A percentile compares a stretch with the other conserved stretches of the same genome.
Conservation (phyloP, 345 rosid species). For the Geranium brycei region DNA sequence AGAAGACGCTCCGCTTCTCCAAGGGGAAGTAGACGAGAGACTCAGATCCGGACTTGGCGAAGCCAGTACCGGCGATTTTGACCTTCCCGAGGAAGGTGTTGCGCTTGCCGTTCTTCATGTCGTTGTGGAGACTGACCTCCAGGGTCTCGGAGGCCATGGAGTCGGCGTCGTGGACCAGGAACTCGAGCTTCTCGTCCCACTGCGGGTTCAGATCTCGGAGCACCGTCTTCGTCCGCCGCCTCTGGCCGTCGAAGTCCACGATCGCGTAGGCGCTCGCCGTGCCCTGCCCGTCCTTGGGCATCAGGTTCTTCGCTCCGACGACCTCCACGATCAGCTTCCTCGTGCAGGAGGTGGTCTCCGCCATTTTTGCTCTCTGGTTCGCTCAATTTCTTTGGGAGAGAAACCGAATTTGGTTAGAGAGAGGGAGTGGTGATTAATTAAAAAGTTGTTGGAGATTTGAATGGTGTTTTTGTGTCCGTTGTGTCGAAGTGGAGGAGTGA, state of each 20-base stretch:
- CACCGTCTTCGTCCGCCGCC: slow-evolving; percentile 69
- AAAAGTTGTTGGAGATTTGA: slow-evolving; percentile 4
- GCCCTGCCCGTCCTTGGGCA: slow-evolving; percentile 94
- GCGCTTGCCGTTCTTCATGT: slow-evolving; percentile 55
- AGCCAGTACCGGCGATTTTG: slow-evolving; percentile 47
- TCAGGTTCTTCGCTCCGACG: slow-evolving; percentile 62
- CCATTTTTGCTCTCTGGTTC: slow-evolving; percentile 25
- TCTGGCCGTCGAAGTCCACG: slow-evolving; percentile 73
- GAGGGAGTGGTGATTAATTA: neutral
- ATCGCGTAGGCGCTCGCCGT: slow-evolving; percentile 79
- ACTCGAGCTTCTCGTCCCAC: slow-evolving; percentile 85
- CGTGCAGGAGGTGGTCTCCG: slow-evolving; percentile 20
- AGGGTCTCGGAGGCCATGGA: slow-evolving; percentile 49
- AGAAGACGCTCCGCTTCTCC: slow-evolving; percentile 82
- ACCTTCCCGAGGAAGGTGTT: slow-evolving; percentile 69
- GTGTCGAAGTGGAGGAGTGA: neutral
- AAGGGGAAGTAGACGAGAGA: slow-evolving; percentile 59
- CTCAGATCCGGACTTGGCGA: slow-evolving; percentile 50
- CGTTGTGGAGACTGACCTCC: slow-evolving; percentile 74
- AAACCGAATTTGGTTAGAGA: neutral
- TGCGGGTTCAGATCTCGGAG: slow-evolving; percentile 71
- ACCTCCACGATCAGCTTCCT: slow-evolving; percentile 71
- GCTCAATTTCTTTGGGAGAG: slow-evolving; percentile 5
- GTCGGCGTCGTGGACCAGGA: slow-evolving; percentile 45
- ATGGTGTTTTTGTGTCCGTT: neutral